Evolutionary conservation across 2,329 filamentous ascomycete genomes (phyloP).

Genomic region (Beauveria rudraprayagi): DNA sequence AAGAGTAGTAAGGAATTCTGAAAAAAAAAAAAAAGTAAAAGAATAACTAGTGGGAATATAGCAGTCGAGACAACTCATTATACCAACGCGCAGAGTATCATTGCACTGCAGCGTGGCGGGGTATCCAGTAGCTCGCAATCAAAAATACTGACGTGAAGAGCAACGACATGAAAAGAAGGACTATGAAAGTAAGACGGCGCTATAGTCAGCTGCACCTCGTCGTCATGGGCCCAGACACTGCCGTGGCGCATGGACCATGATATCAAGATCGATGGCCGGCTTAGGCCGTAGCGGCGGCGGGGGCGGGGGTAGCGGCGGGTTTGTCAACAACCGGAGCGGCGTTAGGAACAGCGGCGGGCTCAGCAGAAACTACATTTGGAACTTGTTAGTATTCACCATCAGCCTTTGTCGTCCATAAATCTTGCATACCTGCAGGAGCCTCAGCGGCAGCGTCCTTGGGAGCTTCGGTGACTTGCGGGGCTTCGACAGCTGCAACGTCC

Average conservation of each 20-base stretch:
- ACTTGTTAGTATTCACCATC: not conserved
- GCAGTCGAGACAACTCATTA: constrained; percentile 5
- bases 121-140: constrained; percentile 13
- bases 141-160: constrained; percentile 4
- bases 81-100: constrained; percentile 3
- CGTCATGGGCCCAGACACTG: not conserved
- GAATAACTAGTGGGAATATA: constrained; percentile 7
- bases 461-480: constrained; percentile 18
- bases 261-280: not conserved
- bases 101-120: constrained; percentile 1
- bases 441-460: constrained; percentile 16
- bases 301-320: constrained; percentile 17
- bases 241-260: not conserved
- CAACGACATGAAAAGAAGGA: not conserved
- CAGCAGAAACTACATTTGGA: not conserved
- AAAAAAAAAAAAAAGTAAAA: not conserved
- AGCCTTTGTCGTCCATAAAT: not conserved
- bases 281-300: constrained; percentile 15
- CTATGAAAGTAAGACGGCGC: constrained; percentile 8
- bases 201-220: not conserved
- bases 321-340: constrained; percentile 8
- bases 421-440: constrained; percentile 11
- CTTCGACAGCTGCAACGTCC: constrained; percentile 13
- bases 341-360: not conserved
- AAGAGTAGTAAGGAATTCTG: not conserved